phyloP scores from a whole-genome alignment of 2,329 filamentous ascomycete genomes.

The Camptophora hylomeconis region DNA sequence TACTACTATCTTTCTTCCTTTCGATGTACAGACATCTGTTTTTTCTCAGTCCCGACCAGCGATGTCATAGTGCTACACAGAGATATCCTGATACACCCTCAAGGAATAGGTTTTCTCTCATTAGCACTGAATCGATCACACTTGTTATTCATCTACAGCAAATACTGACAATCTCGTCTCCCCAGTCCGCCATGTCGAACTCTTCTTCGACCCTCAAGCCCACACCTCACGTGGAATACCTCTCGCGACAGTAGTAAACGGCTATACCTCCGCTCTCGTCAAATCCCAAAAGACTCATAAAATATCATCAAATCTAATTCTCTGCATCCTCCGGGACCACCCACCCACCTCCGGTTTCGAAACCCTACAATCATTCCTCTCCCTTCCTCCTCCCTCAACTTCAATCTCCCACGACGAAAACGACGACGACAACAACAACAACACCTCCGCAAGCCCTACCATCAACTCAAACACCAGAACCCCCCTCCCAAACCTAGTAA shows the following conservation, averaged over 20 bases:
- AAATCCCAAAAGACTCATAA: constrained; percentile 51
- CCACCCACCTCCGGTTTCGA: constrained; percentile 13
- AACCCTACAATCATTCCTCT: constrained; percentile 15
- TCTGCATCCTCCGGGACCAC: constrained; percentile 51
- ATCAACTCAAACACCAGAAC: no score
- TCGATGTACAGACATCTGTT: no score
- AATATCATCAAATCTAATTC: constrained; percentile 52
- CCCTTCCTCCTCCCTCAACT: no score
- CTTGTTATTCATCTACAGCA: no score
- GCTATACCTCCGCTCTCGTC: constrained; percentile 47
- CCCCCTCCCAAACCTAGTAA: constrained; percentile 12
- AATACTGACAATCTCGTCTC: constrained; percentile 32
- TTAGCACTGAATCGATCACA: no score
- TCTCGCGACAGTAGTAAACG: constrained; percentile 51
- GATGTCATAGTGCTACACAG: no score
- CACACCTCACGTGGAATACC: constrained; percentile 51
- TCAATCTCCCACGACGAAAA: no score
- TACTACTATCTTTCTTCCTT: no score
- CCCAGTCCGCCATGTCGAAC: constrained; percentile 56
- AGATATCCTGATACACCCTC: no score
- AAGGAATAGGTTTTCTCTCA: no score
- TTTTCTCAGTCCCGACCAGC: constrained; percentile 27
- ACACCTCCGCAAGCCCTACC: no score
- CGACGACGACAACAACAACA: no score
- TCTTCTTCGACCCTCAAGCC: constrained; percentile 72